phyloP scores from a whole-genome alignment of 2,329 filamentous ascomycete genomes.

The Apiospora saccharicola region DNA sequence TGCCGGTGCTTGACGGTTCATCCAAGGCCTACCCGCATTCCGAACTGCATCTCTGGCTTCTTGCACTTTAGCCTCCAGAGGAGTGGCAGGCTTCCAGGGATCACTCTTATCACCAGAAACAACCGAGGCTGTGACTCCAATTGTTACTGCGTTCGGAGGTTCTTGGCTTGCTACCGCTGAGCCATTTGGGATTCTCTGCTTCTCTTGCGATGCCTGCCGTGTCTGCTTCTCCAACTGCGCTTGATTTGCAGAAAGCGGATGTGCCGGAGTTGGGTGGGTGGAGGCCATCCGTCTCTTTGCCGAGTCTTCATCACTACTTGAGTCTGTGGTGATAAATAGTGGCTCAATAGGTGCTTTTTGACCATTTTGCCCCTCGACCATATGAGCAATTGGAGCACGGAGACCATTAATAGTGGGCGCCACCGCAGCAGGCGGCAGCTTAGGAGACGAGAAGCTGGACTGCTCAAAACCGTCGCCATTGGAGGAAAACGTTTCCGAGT shows the following conservation, averaged over 20 bases:
- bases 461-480: not conserved
- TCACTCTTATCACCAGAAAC: not conserved
- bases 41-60: not conserved
- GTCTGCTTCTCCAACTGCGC: not conserved
- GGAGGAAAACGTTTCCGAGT: not conserved
- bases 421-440: not conserved
- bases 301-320: constrained; percentile 2
- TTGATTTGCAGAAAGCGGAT: not conserved
- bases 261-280: not conserved
- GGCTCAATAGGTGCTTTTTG: not conserved
- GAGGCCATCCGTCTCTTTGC: not conserved
- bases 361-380: not conserved
- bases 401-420: not conserved
- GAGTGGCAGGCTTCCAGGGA: not conserved
- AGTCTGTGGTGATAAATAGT: not conserved
- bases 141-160: not conserved
- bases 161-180: not conserved
- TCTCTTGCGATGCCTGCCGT: not conserved
- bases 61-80: not conserved
- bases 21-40: not conserved
- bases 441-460: not conserved
- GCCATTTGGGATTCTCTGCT: not conserved
- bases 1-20: not conserved
- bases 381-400: not conserved
- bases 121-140: not conserved